Evolutionary conservation across 768 basidiomycete genomes (phyloP).

Genomic region (Podaxis sp.): DNA sequence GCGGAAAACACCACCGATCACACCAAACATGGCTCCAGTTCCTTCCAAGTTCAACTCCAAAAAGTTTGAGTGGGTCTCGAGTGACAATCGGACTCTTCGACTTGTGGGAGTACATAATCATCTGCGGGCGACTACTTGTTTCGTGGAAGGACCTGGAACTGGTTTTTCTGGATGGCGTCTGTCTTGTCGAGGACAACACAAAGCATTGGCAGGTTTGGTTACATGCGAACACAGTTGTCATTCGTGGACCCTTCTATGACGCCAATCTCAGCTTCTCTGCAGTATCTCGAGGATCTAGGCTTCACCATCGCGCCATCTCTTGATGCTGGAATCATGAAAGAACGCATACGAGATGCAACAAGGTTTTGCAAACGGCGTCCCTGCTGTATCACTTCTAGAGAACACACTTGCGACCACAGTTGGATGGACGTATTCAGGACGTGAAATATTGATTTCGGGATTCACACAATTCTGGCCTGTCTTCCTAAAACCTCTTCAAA

Average conservation of each 20-base stretch:
- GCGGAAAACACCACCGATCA: constrained; percentile 3
- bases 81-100: constrained; percentile 6
- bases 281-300: background rate
- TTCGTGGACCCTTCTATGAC: constrained; percentile 4
- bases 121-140: constrained; percentile 14
- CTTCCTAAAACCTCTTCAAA: background rate
- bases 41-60: constrained; percentile 19
- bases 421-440: background rate
- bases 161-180: constrained; percentile 20
- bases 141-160: constrained; percentile 18
- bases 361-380: background rate
- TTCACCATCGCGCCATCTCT: background rate
- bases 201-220: background rate
- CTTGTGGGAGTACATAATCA: constrained; percentile 16
- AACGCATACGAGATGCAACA: background rate
- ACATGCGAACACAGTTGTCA: background rate
- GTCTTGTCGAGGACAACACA: constrained; percentile 16
- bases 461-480: background rate
- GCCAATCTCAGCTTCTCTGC: constrained; percentile 7
- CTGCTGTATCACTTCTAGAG: background rate
- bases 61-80: constrained; percentile 22
- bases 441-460: background rate
- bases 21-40: constrained; percentile 17
- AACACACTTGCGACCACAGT: background rate
- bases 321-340: background rate